These are phyloP conservation scores for Ustilago loliicola DNA, from an alignment of 1,284 basidiomycete species.

Conservation along the genomic window DNA sequence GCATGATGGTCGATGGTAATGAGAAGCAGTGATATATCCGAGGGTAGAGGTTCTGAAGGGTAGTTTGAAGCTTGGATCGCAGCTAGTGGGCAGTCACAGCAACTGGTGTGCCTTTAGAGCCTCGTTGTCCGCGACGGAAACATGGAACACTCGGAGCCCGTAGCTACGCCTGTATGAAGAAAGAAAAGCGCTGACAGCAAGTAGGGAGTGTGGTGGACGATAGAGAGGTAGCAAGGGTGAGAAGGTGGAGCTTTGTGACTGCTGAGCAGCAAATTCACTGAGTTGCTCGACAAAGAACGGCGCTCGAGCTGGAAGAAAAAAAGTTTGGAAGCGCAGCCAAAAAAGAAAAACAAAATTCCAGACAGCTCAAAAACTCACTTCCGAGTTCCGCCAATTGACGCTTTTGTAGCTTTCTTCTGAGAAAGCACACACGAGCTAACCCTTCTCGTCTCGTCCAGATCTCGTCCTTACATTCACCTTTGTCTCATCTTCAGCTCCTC, in stretches of 20 bases:
- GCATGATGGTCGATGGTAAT: slow-evolving; percentile 53
- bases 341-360: slow-evolving; percentile 22
- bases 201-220: neutral
- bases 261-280: slow-evolving; percentile 5
- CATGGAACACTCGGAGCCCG: slow-evolving; percentile 5
- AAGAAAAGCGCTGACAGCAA: neutral
- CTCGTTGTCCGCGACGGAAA: slow-evolving; percentile 6
- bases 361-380: neutral
- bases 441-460: neutral
- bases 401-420: slow-evolving; percentile 34
- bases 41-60: neutral
- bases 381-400: slow-evolving; percentile 35
- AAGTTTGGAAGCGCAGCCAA: slow-evolving; percentile 21
- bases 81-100: neutral
- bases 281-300: slow-evolving; percentile 4
- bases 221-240: neutral
- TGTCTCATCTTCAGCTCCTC: neutral
- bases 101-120: slow-evolving; percentile 13
- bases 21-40: neutral
- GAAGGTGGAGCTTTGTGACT: neutral
- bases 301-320: slow-evolving; percentile 16
- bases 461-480: neutral
- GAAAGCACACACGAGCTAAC: neutral
- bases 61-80: neutral
- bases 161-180: neutral